Conservation (phyloP, 805 yeast genomes). For the Suhomyces pyralidae region DNA sequence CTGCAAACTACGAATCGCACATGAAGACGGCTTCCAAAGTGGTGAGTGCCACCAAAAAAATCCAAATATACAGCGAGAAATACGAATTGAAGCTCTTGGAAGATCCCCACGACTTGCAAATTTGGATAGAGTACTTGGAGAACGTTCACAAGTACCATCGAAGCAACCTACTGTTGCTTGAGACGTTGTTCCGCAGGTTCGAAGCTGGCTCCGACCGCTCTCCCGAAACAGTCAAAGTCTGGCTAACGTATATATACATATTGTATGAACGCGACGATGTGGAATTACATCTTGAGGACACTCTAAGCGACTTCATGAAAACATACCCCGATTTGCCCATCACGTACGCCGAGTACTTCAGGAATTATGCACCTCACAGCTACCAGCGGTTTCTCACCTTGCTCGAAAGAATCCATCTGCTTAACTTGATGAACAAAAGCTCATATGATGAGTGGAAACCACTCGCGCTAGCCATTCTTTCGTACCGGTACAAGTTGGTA, state of each 20-base stretch:
- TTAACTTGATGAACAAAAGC: slow-evolving; percentile 14
- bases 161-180: not conserved
- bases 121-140: slow-evolving; percentile 35
- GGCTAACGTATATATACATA: slow-evolving; percentile 28
- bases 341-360: slow-evolving; percentile 26
- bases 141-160: slow-evolving; percentile 16
- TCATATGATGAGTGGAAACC: slow-evolving; percentile 33
- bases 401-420: slow-evolving; percentile 8
- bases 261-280: slow-evolving; percentile 19
- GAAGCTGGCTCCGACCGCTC: slow-evolving; percentile 25
- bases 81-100: slow-evolving; percentile 28
- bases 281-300: slow-evolving; percentile 6
- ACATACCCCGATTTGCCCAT: slow-evolving; percentile 22
- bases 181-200: slow-evolving; percentile 10
- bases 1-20: slow-evolving; percentile 27
- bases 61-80: slow-evolving; percentile 30
- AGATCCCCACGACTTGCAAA: not conserved
- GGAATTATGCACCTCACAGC: slow-evolving; percentile 13
- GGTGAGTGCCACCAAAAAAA: slow-evolving; percentile 25
- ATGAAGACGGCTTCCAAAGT: slow-evolving; percentile 37
- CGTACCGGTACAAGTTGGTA: slow-evolving; percentile 7
- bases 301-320: slow-evolving; percentile 20
- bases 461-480: slow-evolving; percentile 22
- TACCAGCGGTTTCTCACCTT: slow-evolving; percentile 6
- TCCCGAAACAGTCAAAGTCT: slow-evolving; percentile 10